Evolutionary conservation across 768 basidiomycete genomes (phyloP).

Genomic region (Cubamyces sp.): DNA sequence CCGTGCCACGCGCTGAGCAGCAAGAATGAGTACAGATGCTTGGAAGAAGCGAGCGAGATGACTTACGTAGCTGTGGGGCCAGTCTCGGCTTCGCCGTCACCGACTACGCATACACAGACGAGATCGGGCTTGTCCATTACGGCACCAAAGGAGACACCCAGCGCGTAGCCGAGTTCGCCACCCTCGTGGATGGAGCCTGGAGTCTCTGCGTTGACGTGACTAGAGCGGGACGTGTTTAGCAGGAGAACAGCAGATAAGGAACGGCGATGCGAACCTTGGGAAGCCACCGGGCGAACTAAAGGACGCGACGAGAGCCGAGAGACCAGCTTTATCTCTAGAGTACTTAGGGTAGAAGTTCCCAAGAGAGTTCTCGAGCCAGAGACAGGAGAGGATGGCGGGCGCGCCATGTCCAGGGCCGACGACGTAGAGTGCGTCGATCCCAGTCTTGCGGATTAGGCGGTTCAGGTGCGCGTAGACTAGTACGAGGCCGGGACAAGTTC

Average conservation of each 20-base stretch:
- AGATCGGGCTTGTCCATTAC: slow-evolving; percentile 92
- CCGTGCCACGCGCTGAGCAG: slow-evolving; percentile 73
- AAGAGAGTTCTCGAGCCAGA: slow-evolving; percentile 84
- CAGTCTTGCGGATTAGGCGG: slow-evolving; percentile 57
- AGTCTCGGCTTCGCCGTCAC: slow-evolving; percentile 86
- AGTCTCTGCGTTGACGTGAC: slow-evolving; percentile 81
- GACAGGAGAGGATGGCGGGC: slow-evolving; percentile 81
- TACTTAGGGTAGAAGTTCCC: slow-evolving; percentile 60
- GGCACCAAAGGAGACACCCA: slow-evolving; percentile 83
- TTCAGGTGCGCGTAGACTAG: slow-evolving; percentile 60
- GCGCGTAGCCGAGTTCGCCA: slow-evolving; percentile 87
- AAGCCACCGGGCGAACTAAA: slow-evolving; percentile 88
- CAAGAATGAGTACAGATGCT: neutral
- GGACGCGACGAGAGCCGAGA: slow-evolving; percentile 67
- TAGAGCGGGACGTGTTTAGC: slow-evolving; percentile 31
- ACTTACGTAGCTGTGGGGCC: slow-evolving; percentile 68
- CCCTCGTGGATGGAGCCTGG: slow-evolving; percentile 94
- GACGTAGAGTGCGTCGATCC: slow-evolving; percentile 70
- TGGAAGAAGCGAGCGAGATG: neutral
- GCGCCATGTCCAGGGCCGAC: slow-evolving; percentile 90
- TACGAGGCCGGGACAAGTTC: slow-evolving; percentile 78
- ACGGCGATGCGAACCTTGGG: slow-evolving; percentile 56
- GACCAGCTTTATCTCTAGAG: slow-evolving; percentile 57
- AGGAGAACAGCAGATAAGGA: neutral
- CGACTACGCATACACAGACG: slow-evolving; percentile 79